Conservation (phyloP, 176 grass and related monocot genomes). For the Aegilops longissima region DNA sequence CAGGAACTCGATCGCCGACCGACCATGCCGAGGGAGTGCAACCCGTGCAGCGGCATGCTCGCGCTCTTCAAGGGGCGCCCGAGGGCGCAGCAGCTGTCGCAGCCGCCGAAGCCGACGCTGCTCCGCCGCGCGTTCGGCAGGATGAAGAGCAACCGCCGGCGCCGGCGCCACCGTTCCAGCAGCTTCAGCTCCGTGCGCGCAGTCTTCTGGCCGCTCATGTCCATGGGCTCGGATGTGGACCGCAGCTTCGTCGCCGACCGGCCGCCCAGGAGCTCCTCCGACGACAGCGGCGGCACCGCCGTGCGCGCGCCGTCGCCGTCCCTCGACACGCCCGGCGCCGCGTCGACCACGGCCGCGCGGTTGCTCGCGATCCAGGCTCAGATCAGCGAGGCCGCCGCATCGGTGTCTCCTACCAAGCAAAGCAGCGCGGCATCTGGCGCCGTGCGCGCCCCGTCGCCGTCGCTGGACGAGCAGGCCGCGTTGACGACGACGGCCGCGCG, state of each 20-base stretch:
- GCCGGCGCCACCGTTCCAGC: slow-evolving; percentile 4
- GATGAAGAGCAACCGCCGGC: slow-evolving; percentile 20
- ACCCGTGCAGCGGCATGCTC: slow-evolving; percentile 19
- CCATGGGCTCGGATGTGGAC: slow-evolving; percentile 58
- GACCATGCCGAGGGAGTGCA: slow-evolving; percentile 47
- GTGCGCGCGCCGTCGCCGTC: slow-evolving; percentile 27
- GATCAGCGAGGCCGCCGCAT: slow-evolving; percentile 6
- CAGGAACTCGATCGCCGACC: not conserved
- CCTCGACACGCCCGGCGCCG: not conserved
- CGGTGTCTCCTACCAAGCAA: not conserved
- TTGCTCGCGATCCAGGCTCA: slow-evolving; percentile 25
- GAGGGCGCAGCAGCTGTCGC: slow-evolving; percentile 16
- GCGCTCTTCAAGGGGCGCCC: slow-evolving; percentile 44
- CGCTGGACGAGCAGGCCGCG: not conserved
- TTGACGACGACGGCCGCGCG: too few relatives aligned
- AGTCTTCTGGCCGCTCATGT: slow-evolving; percentile 78
- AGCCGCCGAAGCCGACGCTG: slow-evolving; percentile 27
- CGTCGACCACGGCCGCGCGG: slow-evolving; percentile 4
- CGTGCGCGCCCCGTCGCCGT: not conserved
- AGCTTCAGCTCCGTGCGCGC: slow-evolving; percentile 74
- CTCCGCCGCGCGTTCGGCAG: slow-evolving; percentile 36
- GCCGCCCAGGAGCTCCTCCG: not conserved
- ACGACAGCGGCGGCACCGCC: not conserved
- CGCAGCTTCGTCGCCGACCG: not conserved
- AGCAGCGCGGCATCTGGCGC: not conserved